These are phyloP conservation scores for Gastrodia elata DNA, from an alignment of 106 monocot genomes.

Conservation along the genomic window DNA sequence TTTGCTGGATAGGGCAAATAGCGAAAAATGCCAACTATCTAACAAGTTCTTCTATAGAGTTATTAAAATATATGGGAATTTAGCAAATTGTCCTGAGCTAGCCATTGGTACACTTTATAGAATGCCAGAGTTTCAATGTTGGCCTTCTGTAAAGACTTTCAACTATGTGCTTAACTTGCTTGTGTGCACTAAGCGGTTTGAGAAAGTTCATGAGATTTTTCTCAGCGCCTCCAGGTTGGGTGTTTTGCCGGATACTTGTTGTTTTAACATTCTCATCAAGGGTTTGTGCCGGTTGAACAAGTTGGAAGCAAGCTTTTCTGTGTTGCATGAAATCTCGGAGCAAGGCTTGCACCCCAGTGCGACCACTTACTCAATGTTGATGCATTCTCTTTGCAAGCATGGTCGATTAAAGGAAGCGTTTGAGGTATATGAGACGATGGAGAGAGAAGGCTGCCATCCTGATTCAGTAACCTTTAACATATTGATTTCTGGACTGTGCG, in stretches of 20 bases:
- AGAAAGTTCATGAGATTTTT: constrained; percentile 58
- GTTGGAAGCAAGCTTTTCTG: constrained; percentile 49
- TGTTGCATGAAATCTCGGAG: constrained; percentile 81
- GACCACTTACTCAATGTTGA: constrained; percentile 65
- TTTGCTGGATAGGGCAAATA: constrained; percentile 42
- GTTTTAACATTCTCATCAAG: constrained; percentile 92
- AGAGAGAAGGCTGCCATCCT: constrained; percentile 35
- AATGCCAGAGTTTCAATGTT: constrained; percentile 78
- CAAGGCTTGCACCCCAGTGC: constrained; percentile 61
- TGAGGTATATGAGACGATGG: constrained; percentile 58
- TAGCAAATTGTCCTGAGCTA: constrained; percentile 44
- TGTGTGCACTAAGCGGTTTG: constrained; percentile 47
- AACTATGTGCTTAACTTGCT: constrained; percentile 84
- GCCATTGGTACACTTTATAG: constrained; percentile 44
- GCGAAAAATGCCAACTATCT: constrained; percentile 52
- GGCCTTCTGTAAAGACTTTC: constrained; percentile 66
- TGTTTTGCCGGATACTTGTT: constrained; percentile 62
- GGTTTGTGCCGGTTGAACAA: constrained; percentile 55
- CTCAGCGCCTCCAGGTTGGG: constrained; percentile 52
- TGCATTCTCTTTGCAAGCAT: constrained; percentile 56
- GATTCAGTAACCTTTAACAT: constrained; percentile 71
- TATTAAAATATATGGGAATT: constrained; percentile 71
- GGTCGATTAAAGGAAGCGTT: constrained; percentile 57
- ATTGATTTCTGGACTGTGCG: constrained; percentile 68
- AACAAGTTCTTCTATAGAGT: constrained; percentile 67